Conservation (phyloP, 768 basidiomycete species). For the Tephrocybe sp. region DNA sequence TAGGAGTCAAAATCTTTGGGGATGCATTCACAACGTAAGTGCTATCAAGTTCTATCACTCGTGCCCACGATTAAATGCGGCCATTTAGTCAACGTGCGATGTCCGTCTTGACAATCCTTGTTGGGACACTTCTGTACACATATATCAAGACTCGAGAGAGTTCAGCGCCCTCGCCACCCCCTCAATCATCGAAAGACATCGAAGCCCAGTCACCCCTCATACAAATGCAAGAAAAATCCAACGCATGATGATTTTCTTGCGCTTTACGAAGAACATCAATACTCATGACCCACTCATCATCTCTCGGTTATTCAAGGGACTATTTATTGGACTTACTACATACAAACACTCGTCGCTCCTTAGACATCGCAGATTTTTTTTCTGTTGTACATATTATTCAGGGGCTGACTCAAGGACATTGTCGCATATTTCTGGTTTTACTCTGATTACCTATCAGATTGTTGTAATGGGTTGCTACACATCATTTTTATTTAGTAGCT, state of each 20-base stretch:
- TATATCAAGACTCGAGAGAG: conserved; percentile 56
- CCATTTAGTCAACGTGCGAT: conserved; percentile 49
- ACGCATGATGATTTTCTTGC: neutral
- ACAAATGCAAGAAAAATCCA: conserved; percentile 12
- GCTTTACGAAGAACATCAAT: neutral
- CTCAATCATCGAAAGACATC: conserved; percentile 11
- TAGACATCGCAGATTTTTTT: too few relatives aligned
- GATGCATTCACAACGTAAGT: conserved; percentile 63
- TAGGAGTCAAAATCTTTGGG: conserved; percentile 66
- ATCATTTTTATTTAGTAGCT: neutral
- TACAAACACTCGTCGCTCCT: neutral
- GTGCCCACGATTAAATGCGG: neutral
- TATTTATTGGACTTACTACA: neutral
- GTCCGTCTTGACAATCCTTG: conserved; percentile 59
- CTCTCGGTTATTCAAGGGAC: neutral
- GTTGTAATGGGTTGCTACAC: neutral
- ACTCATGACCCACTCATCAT: neutral
- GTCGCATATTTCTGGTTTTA: neutral
- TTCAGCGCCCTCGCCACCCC: conserved; percentile 20
- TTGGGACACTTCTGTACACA: conserved; percentile 67
- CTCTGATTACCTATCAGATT: neutral
- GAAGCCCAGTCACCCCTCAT: conserved; percentile 15
- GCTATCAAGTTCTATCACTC: neutral
- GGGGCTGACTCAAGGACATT: neutral
- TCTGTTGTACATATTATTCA: neutral